These are phyloP conservation scores for Cadophora luteo-olivacea DNA, from an alignment of 2,329 filamentous ascomycete species.

Conservation along the genomic window DNA sequence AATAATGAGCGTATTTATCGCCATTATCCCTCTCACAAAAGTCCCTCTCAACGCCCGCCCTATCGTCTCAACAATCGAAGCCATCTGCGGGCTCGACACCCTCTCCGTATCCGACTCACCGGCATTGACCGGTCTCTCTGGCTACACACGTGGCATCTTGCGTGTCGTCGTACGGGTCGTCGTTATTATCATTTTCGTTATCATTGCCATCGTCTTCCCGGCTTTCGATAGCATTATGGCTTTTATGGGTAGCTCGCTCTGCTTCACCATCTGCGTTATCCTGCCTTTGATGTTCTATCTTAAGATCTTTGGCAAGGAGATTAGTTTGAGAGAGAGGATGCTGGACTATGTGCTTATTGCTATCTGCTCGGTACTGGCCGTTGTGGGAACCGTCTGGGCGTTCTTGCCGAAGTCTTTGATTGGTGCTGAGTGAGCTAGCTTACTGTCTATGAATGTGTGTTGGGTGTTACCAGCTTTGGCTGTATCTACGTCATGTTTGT, in stretches of 20 bases:
- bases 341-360: conserved; percentile 73
- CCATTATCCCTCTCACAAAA: conserved; percentile 94
- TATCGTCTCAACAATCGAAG: conserved; percentile 84
- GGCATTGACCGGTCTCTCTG: conserved; percentile 58
- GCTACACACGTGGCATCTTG: conserved; percentile 61
- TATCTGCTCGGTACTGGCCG: conserved; percentile 71
- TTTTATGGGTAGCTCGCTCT: conserved; percentile 84
- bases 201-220: conserved; percentile 74
- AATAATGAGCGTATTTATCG: conserved; percentile 84
- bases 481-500: no score
- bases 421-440: conserved; percentile 52
- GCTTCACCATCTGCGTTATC: conserved; percentile 94
- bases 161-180: conserved; percentile 69
- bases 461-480: background rate
- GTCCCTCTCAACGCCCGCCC: conserved; percentile 90
- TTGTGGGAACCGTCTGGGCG: conserved; percentile 84
- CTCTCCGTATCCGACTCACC: conserved; percentile 52
- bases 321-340: conserved; percentile 66
- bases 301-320: conserved; percentile 82
- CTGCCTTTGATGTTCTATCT: conserved; percentile 88
- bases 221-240: conserved; percentile 76
- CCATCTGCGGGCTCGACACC: conserved; percentile 71
- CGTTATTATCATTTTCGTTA: conserved; percentile 74
- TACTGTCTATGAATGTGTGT: background rate
- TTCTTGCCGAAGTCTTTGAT: conserved; percentile 82